Conservation (phyloP, 169 alveolate species). For the Theileria parva region DNA sequence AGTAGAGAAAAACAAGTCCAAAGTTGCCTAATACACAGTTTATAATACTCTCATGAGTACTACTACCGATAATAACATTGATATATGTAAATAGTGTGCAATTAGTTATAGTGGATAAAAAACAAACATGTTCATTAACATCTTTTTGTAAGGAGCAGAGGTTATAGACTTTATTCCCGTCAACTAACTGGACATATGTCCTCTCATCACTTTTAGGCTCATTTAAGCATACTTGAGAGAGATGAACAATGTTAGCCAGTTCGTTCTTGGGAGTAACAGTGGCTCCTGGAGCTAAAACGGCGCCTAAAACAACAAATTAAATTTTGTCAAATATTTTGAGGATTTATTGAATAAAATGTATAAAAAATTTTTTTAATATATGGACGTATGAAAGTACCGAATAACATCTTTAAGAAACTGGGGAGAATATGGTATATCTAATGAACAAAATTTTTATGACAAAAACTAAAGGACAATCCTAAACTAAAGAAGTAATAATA, state of each 20-base stretch:
- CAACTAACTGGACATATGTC: conserved; percentile 84
- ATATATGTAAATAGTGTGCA: too few species aligned
- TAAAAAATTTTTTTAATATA: background rate
- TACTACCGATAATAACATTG: too few species aligned
- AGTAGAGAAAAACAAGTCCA: conserved; percentile 85
- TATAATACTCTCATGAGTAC: background rate
- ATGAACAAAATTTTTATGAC: background rate
- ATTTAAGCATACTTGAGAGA: conserved; percentile 84
- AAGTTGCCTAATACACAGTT: conserved; percentile 51
- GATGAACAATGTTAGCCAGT: conserved; percentile 74
- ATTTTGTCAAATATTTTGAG: background rate
- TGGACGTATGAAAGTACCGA: conserved; percentile 7
- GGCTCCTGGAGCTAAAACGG: conserved; percentile 69
- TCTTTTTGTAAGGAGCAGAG: conserved; percentile 85
- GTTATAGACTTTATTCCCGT: conserved; percentile 78
- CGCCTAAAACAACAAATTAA: conserved; percentile 31
- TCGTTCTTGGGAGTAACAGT: conserved; percentile 64
- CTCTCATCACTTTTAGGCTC: conserved; percentile 84
- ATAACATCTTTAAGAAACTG: conserved; percentile 1
- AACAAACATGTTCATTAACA: conserved; percentile 75
- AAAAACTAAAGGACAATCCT: background rate
- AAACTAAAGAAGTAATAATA: background rate
- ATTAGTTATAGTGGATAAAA: background rate
- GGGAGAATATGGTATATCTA: conserved; percentile 1
- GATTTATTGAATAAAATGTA: background rate